Evolutionary conservation across 768 basidiomycete genomes (phyloP).

Genomic region (Russula emetica): DNA sequence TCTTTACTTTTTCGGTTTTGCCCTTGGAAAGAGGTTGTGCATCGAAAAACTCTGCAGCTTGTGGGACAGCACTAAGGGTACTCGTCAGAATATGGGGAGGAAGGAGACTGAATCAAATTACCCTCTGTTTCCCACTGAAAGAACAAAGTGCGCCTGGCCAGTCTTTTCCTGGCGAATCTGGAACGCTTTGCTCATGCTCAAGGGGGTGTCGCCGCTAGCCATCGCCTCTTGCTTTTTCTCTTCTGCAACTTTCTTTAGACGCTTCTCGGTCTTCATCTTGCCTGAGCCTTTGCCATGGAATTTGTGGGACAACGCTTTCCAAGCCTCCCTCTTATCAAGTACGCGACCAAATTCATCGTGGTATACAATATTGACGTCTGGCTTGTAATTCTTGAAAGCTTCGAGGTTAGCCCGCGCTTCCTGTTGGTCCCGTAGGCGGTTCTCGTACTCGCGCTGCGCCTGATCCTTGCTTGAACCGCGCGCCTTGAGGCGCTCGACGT

Average conservation of each 20-base stretch:
- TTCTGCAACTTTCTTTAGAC: conserved; percentile 94
- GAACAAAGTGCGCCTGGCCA: conserved; percentile 93
- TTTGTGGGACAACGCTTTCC: conserved; percentile 96
- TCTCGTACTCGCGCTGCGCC: conserved; percentile 91
- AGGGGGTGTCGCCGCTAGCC: conserved; percentile 91
- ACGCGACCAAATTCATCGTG: conserved; percentile 92
- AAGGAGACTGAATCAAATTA: conserved; percentile 37
- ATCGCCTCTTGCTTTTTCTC: conserved; percentile 93
- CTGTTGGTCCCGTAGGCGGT: conserved; percentile 84
- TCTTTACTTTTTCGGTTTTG: conserved; percentile 77
- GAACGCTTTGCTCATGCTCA: conserved; percentile 94
- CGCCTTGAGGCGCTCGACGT: conserved; percentile 69
- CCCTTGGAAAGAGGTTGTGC: conserved; percentile 76
- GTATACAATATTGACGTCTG: conserved; percentile 93
- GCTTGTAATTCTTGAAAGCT: conserved; percentile 90
- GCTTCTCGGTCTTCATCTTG: conserved; percentile 95
- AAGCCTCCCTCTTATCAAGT: conserved; percentile 91
- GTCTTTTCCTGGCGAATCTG: conserved; percentile 89
- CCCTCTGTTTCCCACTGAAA: conserved; percentile 93
- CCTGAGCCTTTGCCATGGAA: conserved; percentile 99
- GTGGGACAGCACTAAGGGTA: conserved; percentile 71
- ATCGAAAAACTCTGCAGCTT: conserved; percentile 75
- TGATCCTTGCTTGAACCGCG: conserved; percentile 87
- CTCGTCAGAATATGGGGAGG: conserved; percentile 15
- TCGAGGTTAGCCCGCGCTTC: conserved; percentile 81